Evolutionary conservation across 208 protist genomes (phyloP), one percentile per base, ranked within the genome.

Genomic region (Crithidia fasciculata): DNA sequence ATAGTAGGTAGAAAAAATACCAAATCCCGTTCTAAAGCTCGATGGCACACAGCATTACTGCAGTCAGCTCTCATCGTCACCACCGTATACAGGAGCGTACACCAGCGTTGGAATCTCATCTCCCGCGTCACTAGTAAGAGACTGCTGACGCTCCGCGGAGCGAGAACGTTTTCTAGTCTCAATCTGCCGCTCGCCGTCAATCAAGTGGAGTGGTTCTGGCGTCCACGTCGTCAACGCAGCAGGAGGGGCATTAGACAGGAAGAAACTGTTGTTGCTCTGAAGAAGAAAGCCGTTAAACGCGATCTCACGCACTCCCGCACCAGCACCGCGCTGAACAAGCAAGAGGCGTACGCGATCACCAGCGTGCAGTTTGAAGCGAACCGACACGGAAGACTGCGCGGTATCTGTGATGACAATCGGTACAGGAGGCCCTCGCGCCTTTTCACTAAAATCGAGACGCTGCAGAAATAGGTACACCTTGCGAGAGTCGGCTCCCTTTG

Each of bases 31-130:
- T n/a, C n/a, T 3, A 40, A 55, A 63, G 10, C 41, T 18, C 37
- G 28, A 68, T n/a, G 57, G 59, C 53, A 74, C 55, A 54, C 45
- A n/a, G 8, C 68, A 13, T 18, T 7, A 13, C 8, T 28, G 45
- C 13, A 0, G 39, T 86, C 68, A 94, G 66, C 89, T 94, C 50
- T 91, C 89, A 64, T 94, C 80, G 60, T 91, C 84, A 15, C 77
- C 86, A 53, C 89, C 89, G 16, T 53, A 36, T 45, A 91, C 83
- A 43, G 71, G 72, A 10, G 86, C 85, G 58, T 86, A 88, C 8
- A 91, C 44, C 7, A 94, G 81, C 5, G 76, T 61, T 8, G 87
- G 87, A 4, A 70, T 55, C 47, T 89, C 77, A 12, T 86, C 82
- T 2, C 50, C 63, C 7, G 43, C 37, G 36, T 47, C 60, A 6